These are phyloP conservation scores for Paramecium caudatum DNA, from an alignment of 73 alveolate genomes.

Conservation along the genomic window DNA sequence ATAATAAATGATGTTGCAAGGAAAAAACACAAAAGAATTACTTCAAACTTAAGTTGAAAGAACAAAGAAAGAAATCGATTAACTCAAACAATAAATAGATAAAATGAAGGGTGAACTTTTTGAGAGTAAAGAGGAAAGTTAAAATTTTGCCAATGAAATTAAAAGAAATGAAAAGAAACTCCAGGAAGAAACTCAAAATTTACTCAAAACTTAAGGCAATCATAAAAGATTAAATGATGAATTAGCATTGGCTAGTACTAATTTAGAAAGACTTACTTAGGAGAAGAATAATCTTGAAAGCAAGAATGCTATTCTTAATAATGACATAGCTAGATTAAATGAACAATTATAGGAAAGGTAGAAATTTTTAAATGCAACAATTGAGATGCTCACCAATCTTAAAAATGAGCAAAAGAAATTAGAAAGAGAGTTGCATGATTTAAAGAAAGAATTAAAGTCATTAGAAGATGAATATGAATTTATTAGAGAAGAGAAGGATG, in stretches of 20 bases:
- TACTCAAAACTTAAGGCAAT: slow-evolving; percentile 51
- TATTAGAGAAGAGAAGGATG: slow-evolving; percentile 54
- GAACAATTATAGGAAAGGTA: slow-evolving; percentile 20
- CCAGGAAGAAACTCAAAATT: slow-evolving; percentile 80
- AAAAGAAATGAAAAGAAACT: slow-evolving; percentile 81
- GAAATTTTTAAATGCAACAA: background rate
- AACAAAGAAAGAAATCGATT: slow-evolving; percentile 78
- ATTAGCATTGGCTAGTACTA: slow-evolving; percentile 65
- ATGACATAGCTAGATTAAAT: background rate
- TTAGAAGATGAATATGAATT: slow-evolving; percentile 58
- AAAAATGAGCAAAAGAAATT: slow-evolving; percentile 2
- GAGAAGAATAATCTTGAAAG: background rate
- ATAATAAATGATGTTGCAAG: slow-evolving; percentile 22
- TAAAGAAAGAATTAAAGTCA: background rate
- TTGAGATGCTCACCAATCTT: background rate
- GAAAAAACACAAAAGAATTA: slow-evolving; percentile 51
- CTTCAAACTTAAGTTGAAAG: slow-evolving; percentile 63
- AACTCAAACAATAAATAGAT: slow-evolving; percentile 80
- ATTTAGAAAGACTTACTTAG: slow-evolving; percentile 65
- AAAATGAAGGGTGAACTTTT: slow-evolving; percentile 34
- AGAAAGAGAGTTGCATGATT: slow-evolving; percentile 51
- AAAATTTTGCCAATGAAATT: slow-evolving; percentile 77
- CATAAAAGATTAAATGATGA: slow-evolving; percentile 77
- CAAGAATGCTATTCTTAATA: slow-evolving; percentile 15
- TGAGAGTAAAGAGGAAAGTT: slow-evolving; percentile 72